phyloP scores from a whole-genome alignment of 345 rosid genomes.

The Gossypioides kirkii region DNA sequence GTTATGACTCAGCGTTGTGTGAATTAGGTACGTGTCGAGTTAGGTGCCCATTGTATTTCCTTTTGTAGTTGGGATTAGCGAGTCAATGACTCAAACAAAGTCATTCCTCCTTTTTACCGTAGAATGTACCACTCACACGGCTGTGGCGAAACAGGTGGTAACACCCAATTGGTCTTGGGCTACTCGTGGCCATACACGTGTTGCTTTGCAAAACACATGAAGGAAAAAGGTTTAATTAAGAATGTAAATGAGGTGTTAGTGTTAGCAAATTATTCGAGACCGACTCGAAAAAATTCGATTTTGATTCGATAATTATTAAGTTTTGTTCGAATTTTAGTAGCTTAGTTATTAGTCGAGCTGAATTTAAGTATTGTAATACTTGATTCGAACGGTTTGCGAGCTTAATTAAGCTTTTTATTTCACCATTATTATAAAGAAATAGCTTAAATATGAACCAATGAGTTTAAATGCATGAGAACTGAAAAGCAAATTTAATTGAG shows the following conservation, averaged over 20 bases:
- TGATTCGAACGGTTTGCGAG: no score
- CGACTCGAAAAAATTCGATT: accelerated
- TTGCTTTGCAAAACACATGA: neutral
- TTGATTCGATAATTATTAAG: no score
- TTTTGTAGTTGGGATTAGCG: neutral
- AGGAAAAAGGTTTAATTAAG: neutral
- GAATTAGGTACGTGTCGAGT: neutral
- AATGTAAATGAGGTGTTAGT: no score
- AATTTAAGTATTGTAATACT: no score
- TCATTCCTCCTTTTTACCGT: neutral
- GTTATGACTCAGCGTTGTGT: neutral
- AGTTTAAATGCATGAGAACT: no score
- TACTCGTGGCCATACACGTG: neutral
- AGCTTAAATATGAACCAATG: no score
- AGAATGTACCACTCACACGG: neutral
- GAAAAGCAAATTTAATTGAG: no score
- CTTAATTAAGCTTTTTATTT: no score
- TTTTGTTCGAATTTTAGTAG: no score
- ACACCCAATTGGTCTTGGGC: neutral
- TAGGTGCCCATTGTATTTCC: neutral
- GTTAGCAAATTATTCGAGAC: no score
- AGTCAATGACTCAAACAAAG: neutral
- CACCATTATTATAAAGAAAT: no score
- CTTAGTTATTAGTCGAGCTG: no score
- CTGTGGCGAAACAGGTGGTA: neutral